phyloP scores from a whole-genome alignment of 2,329 filamentous ascomycete species.

The Penicillium sp. region DNA sequence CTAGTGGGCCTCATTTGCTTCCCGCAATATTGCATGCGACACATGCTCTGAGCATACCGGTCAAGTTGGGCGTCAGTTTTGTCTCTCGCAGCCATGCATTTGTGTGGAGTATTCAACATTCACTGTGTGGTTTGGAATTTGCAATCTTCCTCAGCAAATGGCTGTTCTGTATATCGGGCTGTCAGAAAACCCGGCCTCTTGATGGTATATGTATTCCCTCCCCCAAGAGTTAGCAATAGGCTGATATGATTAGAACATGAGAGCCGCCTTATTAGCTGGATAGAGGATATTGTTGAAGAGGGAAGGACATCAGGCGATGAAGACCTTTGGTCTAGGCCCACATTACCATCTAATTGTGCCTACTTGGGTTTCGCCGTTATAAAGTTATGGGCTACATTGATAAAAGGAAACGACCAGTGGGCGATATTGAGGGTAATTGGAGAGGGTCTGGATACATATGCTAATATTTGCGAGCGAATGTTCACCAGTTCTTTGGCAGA shows the following conservation, averaged over 20 bases:
- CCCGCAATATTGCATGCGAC: constrained; percentile 58
- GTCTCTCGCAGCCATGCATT: constrained; percentile 16
- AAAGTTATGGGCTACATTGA: constrained; percentile 8
- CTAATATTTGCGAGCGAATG: not conserved
- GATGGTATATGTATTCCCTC: constrained; percentile 4
- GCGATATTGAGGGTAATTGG: constrained; percentile 38
- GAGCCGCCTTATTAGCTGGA: constrained; percentile 11
- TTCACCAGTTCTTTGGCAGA: not conserved
- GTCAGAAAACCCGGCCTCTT: constrained; percentile 1
- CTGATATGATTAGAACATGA: constrained; percentile 9
- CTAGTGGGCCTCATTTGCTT: constrained; percentile 47
- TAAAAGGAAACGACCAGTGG: constrained; percentile 34
- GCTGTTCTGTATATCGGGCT: constrained; percentile 11
- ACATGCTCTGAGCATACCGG: constrained; percentile 54
- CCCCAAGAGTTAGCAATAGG: not conserved
- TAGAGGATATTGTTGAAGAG: constrained; percentile 20
- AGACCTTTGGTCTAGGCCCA: constrained; percentile 1
- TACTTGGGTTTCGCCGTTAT: not conserved
- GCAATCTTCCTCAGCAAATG: constrained; percentile 21
- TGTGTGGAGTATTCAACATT: constrained; percentile 22
- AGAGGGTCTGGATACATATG: constrained; percentile 30
- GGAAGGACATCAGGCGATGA: constrained; percentile 14
- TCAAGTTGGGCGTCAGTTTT: constrained; percentile 20
- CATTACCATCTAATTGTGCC: constrained; percentile 5
- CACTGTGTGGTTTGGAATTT: constrained; percentile 22